Evolutionary conservation across 2,329 filamentous ascomycete species (phyloP), one percentile per base, ranked within the genome.

Genomic region (Aspergillus fijiensis): DNA sequence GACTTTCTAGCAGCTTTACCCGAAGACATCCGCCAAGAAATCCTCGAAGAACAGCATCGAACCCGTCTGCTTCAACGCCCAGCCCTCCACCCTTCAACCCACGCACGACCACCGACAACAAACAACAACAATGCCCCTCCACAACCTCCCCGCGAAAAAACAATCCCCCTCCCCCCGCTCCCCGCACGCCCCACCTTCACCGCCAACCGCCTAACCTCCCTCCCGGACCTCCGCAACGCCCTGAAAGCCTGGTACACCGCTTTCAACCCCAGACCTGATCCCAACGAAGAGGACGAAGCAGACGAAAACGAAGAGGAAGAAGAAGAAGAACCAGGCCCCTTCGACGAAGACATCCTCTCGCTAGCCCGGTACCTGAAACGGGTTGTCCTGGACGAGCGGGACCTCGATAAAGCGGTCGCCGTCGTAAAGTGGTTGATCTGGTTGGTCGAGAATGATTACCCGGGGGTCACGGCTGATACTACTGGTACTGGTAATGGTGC

Each of bases 1-100:
- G 87, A 88, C 0, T 93, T 97, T 69, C 85, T 98, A 2, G 86
- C 89, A 1, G 92, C 92, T 16, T 80, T 98, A 0, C 94, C 94
- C 0, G 87, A 90, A 65, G 91, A 96, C 51, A 84, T 96, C 51
- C 86, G 90, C 12, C 81, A 79, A 16, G 93, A 98, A 75, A 83
- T 98, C 6, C 75, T 96, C 2, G 87, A 86, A 21, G 90, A 96
- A 68, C 88, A 93, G 69, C 83, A 82, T 35, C 84, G 84, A 21
- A 75, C 78, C 21, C 85, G 82, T n/a, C 79, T 89, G 21, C 85
- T 86, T 11, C 83, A 86, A 42, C 81, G 77, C 19, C 79, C 83
- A 1, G 82, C 80, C 0, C 73, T 87, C n/a, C 79, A 78, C 54
- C 61, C 83, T 19, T 74, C 72, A 3, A 60, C 71, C 5, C 57